Conservation (phyloP, 208 protist genomes). For the Wallacemonas sp. region DNA sequence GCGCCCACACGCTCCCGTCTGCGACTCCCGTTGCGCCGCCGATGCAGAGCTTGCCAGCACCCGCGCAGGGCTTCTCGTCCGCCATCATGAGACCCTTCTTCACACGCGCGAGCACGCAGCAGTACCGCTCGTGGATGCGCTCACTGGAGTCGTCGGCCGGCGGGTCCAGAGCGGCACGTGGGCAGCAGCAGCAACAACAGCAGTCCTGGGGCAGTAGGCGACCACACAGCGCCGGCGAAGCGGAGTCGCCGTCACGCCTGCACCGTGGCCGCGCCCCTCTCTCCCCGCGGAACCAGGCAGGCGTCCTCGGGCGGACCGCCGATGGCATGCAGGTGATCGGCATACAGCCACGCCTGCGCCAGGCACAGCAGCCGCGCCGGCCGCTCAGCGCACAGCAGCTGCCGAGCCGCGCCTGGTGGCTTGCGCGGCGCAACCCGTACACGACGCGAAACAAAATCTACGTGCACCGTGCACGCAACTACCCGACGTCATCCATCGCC, state of each 20-base stretch:
- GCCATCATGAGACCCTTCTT: constrained; percentile 3
- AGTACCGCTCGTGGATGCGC: constrained; percentile 9
- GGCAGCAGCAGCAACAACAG: too few relatives aligned
- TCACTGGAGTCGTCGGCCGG: not conserved
- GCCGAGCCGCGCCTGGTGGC: not conserved
- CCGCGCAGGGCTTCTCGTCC: constrained; percentile 9
- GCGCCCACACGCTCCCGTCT: not conserved
- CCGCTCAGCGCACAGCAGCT: not conserved
- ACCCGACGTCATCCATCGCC: not conserved
- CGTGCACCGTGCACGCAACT: not conserved
- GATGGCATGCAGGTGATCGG: constrained; percentile 1
- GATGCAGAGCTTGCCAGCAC: not conserved
- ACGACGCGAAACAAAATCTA: constrained; percentile 13
- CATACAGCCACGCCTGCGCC: not conserved
- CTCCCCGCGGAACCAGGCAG: too few relatives aligned
- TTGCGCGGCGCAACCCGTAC: constrained; percentile 3
- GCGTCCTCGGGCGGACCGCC: too few relatives aligned
- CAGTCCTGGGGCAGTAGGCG: too few relatives aligned
- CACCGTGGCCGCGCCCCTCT: too few relatives aligned
- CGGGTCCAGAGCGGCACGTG: not conserved
- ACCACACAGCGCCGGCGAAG: not conserved
- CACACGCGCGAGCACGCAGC: not conserved
- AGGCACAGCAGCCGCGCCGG: not conserved
- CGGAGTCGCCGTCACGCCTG: too few relatives aligned
- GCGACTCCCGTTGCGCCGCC: not conserved